These are phyloP conservation scores for Naganishia onofrii DNA, from an alignment of 768 basidiomycete species.

Conservation along the genomic window DNA sequence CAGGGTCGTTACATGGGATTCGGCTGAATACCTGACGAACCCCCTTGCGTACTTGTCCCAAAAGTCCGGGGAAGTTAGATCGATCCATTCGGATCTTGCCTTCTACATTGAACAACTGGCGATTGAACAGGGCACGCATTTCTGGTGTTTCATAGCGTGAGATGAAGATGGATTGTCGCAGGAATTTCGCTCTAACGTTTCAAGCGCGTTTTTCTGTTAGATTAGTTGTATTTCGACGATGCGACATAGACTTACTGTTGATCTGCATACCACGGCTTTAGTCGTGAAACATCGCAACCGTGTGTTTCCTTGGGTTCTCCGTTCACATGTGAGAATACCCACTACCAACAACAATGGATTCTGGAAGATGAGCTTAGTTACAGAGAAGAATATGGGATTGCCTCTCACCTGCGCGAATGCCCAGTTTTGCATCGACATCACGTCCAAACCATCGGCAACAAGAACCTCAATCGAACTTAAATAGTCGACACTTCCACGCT, in stretches of 20 bases:
- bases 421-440: constrained; percentile 98
- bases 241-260: constrained; percentile 66
- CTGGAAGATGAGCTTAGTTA: neutral
- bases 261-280: constrained; percentile 97
- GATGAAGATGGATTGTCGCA: constrained; percentile 85
- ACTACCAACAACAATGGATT: constrained; percentile 56
- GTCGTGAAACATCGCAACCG: constrained; percentile 90
- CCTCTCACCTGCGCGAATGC: constrained; percentile 81
- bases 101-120: constrained; percentile 72
- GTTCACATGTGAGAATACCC: constrained; percentile 79
- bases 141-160: constrained; percentile 89
- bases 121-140: constrained; percentile 72
- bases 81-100: constrained; percentile 72
- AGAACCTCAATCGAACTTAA: constrained; percentile 88
- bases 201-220: neutral
- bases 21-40: constrained; percentile 67
- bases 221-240: neutral
- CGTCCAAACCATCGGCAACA: constrained; percentile 88
- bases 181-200: constrained; percentile 65
- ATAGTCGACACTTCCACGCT: constrained; percentile 80
- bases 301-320: constrained; percentile 87
- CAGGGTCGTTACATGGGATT: constrained; percentile 53
- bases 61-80: constrained; percentile 66
- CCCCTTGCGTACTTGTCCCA: constrained; percentile 69
- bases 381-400: neutral